Base-by-base conservation (phyloP, 345 rosid species). In the Gossypioides kirkii region DNA sequence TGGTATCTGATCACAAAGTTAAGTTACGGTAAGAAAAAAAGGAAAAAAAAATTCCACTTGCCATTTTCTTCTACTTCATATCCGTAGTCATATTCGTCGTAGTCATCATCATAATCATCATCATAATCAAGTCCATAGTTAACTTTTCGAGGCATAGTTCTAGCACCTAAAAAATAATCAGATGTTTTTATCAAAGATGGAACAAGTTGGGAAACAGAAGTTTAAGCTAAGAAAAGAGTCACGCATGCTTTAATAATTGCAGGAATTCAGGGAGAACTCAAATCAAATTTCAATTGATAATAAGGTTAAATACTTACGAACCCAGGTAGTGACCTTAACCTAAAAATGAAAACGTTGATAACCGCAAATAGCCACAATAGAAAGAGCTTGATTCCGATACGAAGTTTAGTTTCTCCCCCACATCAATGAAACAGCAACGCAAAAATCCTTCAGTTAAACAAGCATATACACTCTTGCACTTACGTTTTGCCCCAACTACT, bases 61-160 rank as follows among this genome's bases (percentile, higher is more conserved):
- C 76, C 76, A 0, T 36, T 63, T 63, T 63, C 76, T 41, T 73
- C 63, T 49, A 62, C 61, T 60, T 73, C 76, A 47, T 71, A 43
- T 17, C 42, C 58, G 25, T 73, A 63, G 38, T 73, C 76, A 17
- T 73, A 67, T 17, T 52, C 76, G 41, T 73, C 56, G 10, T 25
- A 55, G n/a, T 59, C 36, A 45, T 10, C 54, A 14, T 52, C 60
- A 55, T 54, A 8, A 52, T 63, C 61, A n/a, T 63, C 76, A 10
- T 53, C 71, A 38, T 52, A 63, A 52, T 50, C 76, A 53, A 50
- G 42, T 53, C 71, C 76, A 23, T 63, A 52, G 17, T 63, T 63
- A 73, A 73, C 43, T 73, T 73, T 73, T 64, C 76, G 76, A 52
- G 76, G 76, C 76, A 73, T 72, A 25, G 42, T 73, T 54, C 70